phyloP scores from a whole-genome alignment of 768 basidiomycete species.

The Boletellus sp. region DNA sequence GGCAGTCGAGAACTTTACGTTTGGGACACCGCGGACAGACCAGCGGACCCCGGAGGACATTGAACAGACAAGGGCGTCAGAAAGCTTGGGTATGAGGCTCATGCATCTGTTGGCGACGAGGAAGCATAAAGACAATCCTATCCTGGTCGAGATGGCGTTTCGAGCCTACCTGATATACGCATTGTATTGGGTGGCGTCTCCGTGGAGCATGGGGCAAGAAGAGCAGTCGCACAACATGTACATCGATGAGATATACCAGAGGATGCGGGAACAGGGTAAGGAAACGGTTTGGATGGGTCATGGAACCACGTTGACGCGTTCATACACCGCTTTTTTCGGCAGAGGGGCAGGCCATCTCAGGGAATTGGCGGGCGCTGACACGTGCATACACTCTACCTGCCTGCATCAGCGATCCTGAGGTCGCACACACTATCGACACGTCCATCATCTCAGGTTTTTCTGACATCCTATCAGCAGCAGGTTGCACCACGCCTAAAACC shows the following conservation, averaged over 20 bases:
- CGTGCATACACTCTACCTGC: constrained; percentile 13
- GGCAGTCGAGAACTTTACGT: constrained; percentile 37
- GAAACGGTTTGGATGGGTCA: not conserved
- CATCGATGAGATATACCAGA: constrained; percentile 28
- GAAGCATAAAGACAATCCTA: constrained; percentile 24
- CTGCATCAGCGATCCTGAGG: constrained; percentile 15
- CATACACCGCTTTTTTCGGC: not conserved
- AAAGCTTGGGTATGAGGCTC: constrained; percentile 14
- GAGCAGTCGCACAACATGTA: constrained; percentile 15
- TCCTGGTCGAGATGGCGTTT: constrained; percentile 32
- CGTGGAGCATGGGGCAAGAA: constrained; percentile 23
- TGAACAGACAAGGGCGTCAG: constrained; percentile 10
- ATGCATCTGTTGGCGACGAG: constrained; percentile 18
- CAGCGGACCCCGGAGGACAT: not conserved
- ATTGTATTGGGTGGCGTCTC: constrained; percentile 17
- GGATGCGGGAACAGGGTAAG: constrained; percentile 34
- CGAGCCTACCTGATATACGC: constrained; percentile 24
- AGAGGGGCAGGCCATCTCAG: constrained; percentile 42
- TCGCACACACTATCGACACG: constrained; percentile 4
- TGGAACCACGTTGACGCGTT: not conserved
- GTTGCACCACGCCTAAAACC: constrained; percentile 12
- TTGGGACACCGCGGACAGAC: constrained; percentile 11
- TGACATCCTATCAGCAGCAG: constrained; percentile 27
- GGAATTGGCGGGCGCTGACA: constrained; percentile 42
- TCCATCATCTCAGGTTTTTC: constrained; percentile 18